These are phyloP conservation scores for Raphanus sativus DNA, from an alignment of 345 rosid species.

Conservation along the genomic window DNA sequence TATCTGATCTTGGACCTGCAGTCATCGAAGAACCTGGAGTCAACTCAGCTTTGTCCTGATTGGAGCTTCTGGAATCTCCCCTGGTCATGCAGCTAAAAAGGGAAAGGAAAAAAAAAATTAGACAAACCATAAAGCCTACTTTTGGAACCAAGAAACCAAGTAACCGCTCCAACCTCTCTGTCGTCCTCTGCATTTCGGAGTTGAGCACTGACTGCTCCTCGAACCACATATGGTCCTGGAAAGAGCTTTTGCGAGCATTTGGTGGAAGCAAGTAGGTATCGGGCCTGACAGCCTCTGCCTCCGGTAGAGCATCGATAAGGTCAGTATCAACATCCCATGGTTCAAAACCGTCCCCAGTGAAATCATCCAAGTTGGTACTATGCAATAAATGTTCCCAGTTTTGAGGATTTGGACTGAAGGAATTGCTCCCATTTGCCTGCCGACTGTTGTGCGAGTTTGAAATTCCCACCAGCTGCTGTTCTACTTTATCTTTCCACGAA, in stretches of 20 bases:
- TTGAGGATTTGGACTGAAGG: conserved; percentile 58
- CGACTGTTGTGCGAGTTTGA: conserved; percentile 50
- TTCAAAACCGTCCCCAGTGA: conserved; percentile 56
- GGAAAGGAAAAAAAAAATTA: neutral
- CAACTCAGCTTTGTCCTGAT: conserved; percentile 56
- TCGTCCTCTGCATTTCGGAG: conserved; percentile 54
- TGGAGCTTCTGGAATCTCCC: conserved; percentile 51
- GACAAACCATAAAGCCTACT: conserved; percentile 9
- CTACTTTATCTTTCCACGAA: conserved; percentile 66
- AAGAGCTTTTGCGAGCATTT: conserved; percentile 47
- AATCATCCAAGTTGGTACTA: conserved; percentile 59
- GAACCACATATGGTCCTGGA: conserved; percentile 41
- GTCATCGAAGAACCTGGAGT: conserved; percentile 70
- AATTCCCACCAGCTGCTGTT: conserved; percentile 65
- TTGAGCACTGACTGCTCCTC: conserved; percentile 55
- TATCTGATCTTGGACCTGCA: conserved; percentile 52
- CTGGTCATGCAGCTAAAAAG: conserved; percentile 44
- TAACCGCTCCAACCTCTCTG: conserved; percentile 56
- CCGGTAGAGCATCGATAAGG: conserved; percentile 44
- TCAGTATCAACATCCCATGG: conserved; percentile 58
- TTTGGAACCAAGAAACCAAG: neutral
- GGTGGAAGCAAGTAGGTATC: conserved; percentile 45
- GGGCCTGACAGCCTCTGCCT: conserved; percentile 37
- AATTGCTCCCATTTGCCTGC: conserved; percentile 55
- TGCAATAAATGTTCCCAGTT: conserved; percentile 86